These are phyloP conservation scores for Verticillium tricorpus DNA, from an alignment of 2,329 filamentous ascomycete species.

Conservation along the genomic window DNA sequence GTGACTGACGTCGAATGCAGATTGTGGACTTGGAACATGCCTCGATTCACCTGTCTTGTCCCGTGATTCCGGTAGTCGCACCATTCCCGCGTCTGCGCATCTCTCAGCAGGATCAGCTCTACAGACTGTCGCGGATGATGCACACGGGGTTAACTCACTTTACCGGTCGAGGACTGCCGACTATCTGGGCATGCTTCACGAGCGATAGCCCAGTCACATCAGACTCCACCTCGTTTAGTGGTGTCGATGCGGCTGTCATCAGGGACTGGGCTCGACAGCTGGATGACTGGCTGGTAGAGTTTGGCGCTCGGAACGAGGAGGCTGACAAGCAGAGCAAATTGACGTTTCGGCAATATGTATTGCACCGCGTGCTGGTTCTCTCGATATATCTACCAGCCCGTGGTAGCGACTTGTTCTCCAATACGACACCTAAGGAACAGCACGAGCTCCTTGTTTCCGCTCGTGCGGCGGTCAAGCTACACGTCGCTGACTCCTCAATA, in stretches of 20 bases:
- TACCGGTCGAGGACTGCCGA: constrained; percentile 33
- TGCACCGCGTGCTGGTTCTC: constrained; percentile 35
- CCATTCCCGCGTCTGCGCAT: constrained; percentile 30
- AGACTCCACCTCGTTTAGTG: constrained; percentile 25
- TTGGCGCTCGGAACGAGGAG: constrained; percentile 23
- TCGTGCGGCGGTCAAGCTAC: constrained; percentile 32
- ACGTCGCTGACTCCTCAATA: constrained; percentile 33
- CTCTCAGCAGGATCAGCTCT: constrained; percentile 33
- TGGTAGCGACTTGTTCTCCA: constrained; percentile 32
- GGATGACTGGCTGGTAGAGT: constrained; percentile 36
- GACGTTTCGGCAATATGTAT: constrained; percentile 34
- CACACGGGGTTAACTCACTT: constrained; percentile 37
- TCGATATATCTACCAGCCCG: constrained; percentile 38
- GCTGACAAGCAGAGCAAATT: constrained; percentile 28
- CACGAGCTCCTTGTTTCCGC: constrained; percentile 36
- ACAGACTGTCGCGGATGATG: constrained; percentile 38
- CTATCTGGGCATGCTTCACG: constrained; percentile 37
- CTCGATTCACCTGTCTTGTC: constrained; percentile 34
- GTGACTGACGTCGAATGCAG: constrained; percentile 19
- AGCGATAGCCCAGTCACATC: constrained; percentile 13
- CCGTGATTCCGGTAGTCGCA: constrained; percentile 33
- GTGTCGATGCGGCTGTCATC: constrained; percentile 34
- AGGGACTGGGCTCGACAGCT: constrained; percentile 35
- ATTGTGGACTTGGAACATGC: constrained; percentile 40
- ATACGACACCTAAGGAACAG: constrained; percentile 31